These are phyloP conservation scores for Russula dissimulans DNA, from an alignment of 768 basidiomycete species.

Conservation along the genomic window DNA sequence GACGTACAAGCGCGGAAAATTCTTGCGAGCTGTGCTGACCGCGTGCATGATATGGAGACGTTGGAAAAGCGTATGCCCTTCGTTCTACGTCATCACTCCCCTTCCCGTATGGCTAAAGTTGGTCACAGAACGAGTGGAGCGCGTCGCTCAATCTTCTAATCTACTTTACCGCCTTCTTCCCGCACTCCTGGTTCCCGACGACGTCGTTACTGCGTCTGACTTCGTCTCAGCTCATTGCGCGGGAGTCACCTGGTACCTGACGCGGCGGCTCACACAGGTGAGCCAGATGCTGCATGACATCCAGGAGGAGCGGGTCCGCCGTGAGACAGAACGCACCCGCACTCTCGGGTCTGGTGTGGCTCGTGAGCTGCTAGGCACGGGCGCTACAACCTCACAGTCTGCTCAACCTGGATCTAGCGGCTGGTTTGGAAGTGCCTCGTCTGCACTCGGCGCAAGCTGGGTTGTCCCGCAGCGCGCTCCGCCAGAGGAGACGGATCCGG, in stretches of 20 bases:
- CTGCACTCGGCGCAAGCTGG: conserved; percentile 31
- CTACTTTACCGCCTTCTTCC: conserved; percentile 65
- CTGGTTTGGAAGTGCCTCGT: conserved; percentile 38
- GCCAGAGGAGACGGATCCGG: conserved; percentile 31
- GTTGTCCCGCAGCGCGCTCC: conserved; percentile 35
- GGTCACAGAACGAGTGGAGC: conserved; percentile 51
- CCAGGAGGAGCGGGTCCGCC: conserved; percentile 88
- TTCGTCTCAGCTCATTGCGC: conserved; percentile 83
- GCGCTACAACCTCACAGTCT: conserved; percentile 28
- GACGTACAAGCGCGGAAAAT: conserved; percentile 87
- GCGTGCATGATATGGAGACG: conserved; percentile 80
- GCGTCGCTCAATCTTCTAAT: conserved; percentile 54
- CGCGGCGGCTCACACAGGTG: conserved; percentile 66
- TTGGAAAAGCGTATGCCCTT: conserved; percentile 73
- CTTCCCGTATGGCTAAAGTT: conserved; percentile 13
- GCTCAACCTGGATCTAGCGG: conserved; percentile 46
- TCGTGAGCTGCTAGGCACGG: conserved; percentile 46
- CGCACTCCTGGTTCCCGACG: conserved; percentile 49
- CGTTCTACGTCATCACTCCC: conserved; percentile 1
- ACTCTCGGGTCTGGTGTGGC: conserved; percentile 77
- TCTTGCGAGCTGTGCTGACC: conserved; percentile 74
- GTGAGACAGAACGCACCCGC: conserved; percentile 75
- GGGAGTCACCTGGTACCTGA: conserved; percentile 89
- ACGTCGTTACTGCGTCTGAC: conserved; percentile 51
- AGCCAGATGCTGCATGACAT: conserved; percentile 76